Conservation (phyloP, 2,329 filamentous ascomycete genomes). For the Talaromyces sp. region DNA sequence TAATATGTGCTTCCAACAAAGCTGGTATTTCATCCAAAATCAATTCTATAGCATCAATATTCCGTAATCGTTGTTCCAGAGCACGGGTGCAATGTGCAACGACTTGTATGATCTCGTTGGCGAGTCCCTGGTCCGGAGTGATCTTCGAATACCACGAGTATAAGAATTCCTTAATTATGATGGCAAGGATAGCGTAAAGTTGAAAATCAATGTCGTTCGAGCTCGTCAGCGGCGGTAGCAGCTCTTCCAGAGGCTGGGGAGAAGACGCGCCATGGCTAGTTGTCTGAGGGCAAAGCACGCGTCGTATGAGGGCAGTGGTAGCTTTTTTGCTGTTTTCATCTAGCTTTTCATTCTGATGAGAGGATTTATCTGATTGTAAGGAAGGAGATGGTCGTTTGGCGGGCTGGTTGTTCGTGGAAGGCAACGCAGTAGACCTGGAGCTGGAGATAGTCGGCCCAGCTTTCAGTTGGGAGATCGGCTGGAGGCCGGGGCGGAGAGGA, state of each 20-base stretch:
- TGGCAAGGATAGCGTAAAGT: constrained; percentile 87
- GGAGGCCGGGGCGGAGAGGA: constrained; percentile 39
- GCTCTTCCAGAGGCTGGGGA: constrained; percentile 71
- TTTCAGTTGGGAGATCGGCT: constrained; percentile 44
- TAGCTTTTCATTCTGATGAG: constrained; percentile 41
- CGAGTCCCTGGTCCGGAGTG: constrained; percentile 84
- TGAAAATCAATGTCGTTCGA: constrained; percentile 92
- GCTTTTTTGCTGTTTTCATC: constrained; percentile 71
- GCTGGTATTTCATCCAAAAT: constrained; percentile 86
- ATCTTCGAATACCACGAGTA: constrained; percentile 92
- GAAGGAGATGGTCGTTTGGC: constrained; percentile 36
- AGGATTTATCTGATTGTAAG: constrained; percentile 28
- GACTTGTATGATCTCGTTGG: constrained; percentile 83
- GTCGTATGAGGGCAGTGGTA: constrained; percentile 79
- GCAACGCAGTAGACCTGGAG: constrained; percentile 37
- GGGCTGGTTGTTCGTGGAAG: constrained; percentile 28
- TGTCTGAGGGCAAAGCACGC: constrained; percentile 74
- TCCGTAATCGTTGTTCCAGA: constrained; percentile 80
- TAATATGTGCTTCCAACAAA: constrained; percentile 76
- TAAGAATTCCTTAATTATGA: constrained; percentile 87
- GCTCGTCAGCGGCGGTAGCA: constrained; percentile 88
- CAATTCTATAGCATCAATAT: constrained; percentile 79
- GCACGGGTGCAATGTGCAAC: constrained; percentile 89
- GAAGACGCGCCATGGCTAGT: constrained; percentile 53
- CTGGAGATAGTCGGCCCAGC: constrained; percentile 39